phyloP scores from a whole-genome alignment of 1,284 basidiomycete species.

The Phellopilus nigrolimitatus region DNA sequence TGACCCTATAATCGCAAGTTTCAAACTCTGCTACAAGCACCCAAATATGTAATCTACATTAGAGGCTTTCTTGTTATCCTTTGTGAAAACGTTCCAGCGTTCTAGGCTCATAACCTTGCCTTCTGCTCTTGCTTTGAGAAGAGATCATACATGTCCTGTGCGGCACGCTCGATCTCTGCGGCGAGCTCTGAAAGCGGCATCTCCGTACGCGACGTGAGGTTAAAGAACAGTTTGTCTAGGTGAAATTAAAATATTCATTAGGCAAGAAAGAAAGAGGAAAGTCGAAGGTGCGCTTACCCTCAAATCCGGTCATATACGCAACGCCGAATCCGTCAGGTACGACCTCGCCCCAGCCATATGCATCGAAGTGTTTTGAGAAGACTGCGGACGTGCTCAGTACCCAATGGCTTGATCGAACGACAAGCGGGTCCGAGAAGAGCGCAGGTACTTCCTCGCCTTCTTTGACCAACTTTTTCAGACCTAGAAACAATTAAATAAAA shows the following conservation, averaged over 20 bases:
- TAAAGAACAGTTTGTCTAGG: conserved; percentile 73
- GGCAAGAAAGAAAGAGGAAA: conserved; percentile 8
- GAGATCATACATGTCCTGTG: conserved; percentile 58
- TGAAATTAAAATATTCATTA: not conserved
- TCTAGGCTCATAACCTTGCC: not conserved
- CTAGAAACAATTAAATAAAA: conserved; percentile 32
- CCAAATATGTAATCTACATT: no score
- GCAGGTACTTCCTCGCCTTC: conserved; percentile 59
- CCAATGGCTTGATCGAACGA: conserved; percentile 63
- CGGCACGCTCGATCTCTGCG: conserved; percentile 60
- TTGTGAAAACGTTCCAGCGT: no score
- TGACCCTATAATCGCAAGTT: no score
- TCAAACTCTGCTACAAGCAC: no score
- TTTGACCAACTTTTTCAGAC: conserved; percentile 60
- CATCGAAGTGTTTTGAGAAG: conserved; percentile 74
- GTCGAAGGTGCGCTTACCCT: conserved; percentile 47
- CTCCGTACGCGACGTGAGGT: conserved; percentile 71
- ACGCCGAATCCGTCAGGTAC: conserved; percentile 77
- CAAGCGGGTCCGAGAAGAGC: conserved; percentile 71
- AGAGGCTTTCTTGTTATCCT: no score
- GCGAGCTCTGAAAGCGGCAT: conserved; percentile 71
- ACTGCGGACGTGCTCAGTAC: conserved; percentile 83
- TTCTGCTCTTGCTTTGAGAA: conserved; percentile 29
- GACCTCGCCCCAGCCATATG: conserved; percentile 87
- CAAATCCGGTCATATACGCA: conserved; percentile 72